Evolutionary conservation across 1,284 basidiomycete genomes (phyloP), one percentile per base, ranked within the genome.

Genomic region (Heterobasidion annosum): DNA sequence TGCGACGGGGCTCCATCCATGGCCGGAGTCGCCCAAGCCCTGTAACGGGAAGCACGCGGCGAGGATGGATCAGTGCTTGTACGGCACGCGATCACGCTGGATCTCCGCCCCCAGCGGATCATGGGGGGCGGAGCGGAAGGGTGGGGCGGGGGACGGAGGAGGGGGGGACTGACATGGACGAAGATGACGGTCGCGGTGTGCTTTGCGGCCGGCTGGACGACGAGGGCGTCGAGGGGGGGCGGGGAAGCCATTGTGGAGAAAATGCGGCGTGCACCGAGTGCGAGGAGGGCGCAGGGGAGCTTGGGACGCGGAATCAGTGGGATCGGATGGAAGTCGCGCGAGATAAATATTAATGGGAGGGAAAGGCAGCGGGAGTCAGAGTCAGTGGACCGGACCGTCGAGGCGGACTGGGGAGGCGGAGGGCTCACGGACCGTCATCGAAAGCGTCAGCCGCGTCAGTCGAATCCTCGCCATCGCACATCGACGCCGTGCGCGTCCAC

Each of bases 181-280:
- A 95, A 92, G 64, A 96, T 89, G 59, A 95, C 82, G 1, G 91
- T 93, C 3, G 91, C 91, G 2, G 88, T 86, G 68, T 95, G 93
- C 59, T 79, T 82, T 42, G 71, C 64, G 46, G 71, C 64, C 25
- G 88, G 73, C 19, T 76, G 72, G 37, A 89, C 71, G 18, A 74
- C 70, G 56, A 88, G 65, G 62, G 66, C 72, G 62, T 78, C 75
- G 43, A 83, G 68, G 37, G 7, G 37, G 37, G 37, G 37, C 37
- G n/a, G n/a, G 37, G 37, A 10, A 12, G 37, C 37, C 69, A 72
- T 71, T 34, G 48, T 37, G 8, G 55, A 54, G 25, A 50, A 51
- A n/a, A 37, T 33, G 15, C 49, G 51, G 6, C 40, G 45, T 33
- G 53, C 33, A 37, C 32, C 34, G 42, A 48, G 8, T 34, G 50